phyloP scores from a whole-genome alignment of 2,329 filamentous ascomycete species.

The Cyphellophora attinorum region DNA sequence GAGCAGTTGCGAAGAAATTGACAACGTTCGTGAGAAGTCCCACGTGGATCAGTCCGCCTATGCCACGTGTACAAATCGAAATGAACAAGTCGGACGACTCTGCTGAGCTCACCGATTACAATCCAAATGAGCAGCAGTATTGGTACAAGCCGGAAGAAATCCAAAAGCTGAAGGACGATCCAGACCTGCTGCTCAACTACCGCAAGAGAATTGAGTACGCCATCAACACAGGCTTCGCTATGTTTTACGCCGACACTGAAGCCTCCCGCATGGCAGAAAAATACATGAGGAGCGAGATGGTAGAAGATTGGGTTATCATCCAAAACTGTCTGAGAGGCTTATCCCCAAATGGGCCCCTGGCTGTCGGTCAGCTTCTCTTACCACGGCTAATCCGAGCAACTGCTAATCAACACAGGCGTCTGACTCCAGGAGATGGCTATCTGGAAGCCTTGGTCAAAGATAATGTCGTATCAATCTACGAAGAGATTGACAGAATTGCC shows the following conservation, averaged over 20 bases:
- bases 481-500: conserved; percentile 28
- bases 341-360: too few species aligned
- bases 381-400: conserved; percentile 2
- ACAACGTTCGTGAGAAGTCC: conserved; percentile 21
- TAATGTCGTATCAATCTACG: conserved; percentile 30
- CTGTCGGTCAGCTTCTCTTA: too few species aligned
- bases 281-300: too few species aligned
- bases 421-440: conserved; percentile 16
- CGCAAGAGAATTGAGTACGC: conserved; percentile 15
- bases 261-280: too few species aligned
- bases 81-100: too few species aligned
- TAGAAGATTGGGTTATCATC: too few species aligned
- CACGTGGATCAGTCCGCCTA: conserved; percentile 20
- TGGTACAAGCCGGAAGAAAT: conserved; percentile 11
- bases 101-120: too few species aligned
- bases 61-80: conserved; percentile 14
- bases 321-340: too few species aligned
- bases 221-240: too few species aligned
- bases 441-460: conserved; percentile 25
- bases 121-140: conserved; percentile 3
- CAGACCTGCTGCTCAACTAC: conserved; percentile 9
- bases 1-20: conserved; percentile 23
- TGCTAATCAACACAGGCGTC: conserved; percentile 13
- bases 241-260: too few species aligned
- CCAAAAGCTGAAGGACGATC: conserved; percentile 8